A percentile compares a stretch with the other conserved stretches of the same genome.
phyloP scores from a whole-genome alignment of 2,329 filamentous ascomycete genomes.

The Tolypocladium inflatum region DNA sequence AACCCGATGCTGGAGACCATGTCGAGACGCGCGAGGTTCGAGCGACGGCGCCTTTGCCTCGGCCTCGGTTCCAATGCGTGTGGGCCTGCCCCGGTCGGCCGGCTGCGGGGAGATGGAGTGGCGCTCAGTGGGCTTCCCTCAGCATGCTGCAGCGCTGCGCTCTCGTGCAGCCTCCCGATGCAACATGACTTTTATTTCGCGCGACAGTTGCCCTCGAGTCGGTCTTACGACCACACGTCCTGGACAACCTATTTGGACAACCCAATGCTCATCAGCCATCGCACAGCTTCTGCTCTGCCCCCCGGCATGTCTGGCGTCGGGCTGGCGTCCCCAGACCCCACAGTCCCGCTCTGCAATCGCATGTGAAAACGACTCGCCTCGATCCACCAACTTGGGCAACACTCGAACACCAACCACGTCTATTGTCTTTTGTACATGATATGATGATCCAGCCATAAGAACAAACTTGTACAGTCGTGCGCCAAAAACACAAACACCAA shows the following conservation, averaged over 20 bases:
- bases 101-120: background rate
- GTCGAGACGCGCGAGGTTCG: background rate
- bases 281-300: background rate
- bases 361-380: background rate
- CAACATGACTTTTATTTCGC: background rate
- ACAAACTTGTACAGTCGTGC: background rate
- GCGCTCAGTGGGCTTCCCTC: background rate
- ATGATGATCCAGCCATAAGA: too few species aligned
- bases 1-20: background rate
- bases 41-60: background rate
- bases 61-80: slow-evolving; percentile 4
- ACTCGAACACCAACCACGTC: background rate
- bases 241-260: background rate
- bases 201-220: background rate
- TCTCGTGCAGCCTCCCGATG: background rate
- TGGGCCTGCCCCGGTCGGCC: slow-evolving; percentile 1
- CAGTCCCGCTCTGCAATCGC: background rate
- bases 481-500: background rate
- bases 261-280: background rate
- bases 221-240: background rate
- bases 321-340: background rate
- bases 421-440: background rate
- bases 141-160: too few species aligned
- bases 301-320: background rate
- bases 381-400: background rate